Evolutionary conservation across 257 asterid genomes (phyloP).

Genomic region (Ajuga chamaepitys): DNA sequence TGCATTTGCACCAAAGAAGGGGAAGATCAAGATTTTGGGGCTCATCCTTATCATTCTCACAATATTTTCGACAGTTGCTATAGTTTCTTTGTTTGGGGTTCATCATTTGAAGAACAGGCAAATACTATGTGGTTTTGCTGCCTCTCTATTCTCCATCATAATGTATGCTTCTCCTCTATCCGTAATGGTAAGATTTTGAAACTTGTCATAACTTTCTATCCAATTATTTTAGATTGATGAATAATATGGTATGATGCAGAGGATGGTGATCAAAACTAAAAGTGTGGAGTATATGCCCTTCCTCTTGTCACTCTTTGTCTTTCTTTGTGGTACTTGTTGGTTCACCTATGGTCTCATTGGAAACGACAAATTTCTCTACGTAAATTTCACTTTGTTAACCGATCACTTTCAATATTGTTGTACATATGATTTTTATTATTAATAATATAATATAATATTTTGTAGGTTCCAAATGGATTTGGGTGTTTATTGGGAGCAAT

Average conservation of each 20-base stretch:
- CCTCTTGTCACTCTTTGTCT: slow-evolving; percentile 56
- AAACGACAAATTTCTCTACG: slow-evolving; percentile 55
- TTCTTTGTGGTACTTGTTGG: slow-evolving; percentile 76
- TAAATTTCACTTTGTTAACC: slow-evolving; percentile 28
- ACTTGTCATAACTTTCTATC: too few relatives aligned
- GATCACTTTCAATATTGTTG: too few relatives aligned
- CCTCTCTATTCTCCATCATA: slow-evolving; percentile 51
- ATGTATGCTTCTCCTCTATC: slow-evolving; percentile 90
- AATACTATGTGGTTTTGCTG: slow-evolving; percentile 54
- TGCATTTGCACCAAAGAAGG: slow-evolving; percentile 54
- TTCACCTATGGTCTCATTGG: slow-evolving; percentile 65
- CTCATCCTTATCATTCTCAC: slow-evolving; percentile 35
- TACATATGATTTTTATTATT: too few relatives aligned
- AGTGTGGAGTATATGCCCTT: too few relatives aligned
- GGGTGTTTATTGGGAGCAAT: slow-evolving; percentile 61
- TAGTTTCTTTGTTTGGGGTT: slow-evolving; percentile 47
- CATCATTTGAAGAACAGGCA: slow-evolving; percentile 28
- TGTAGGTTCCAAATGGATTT: slow-evolving; percentile 73
- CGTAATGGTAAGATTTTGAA: slow-evolving; percentile 50
- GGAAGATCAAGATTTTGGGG: slow-evolving; percentile 48
- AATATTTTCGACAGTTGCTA: slow-evolving; percentile 44
- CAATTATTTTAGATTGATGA: neutral
- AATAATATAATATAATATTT: too few relatives aligned
- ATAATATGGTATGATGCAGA: slow-evolving; percentile 26
- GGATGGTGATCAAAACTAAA: slow-evolving; percentile 67